phyloP scores from a whole-genome alignment of 305 asterid genomes.

The Andrographis paniculata region DNA sequence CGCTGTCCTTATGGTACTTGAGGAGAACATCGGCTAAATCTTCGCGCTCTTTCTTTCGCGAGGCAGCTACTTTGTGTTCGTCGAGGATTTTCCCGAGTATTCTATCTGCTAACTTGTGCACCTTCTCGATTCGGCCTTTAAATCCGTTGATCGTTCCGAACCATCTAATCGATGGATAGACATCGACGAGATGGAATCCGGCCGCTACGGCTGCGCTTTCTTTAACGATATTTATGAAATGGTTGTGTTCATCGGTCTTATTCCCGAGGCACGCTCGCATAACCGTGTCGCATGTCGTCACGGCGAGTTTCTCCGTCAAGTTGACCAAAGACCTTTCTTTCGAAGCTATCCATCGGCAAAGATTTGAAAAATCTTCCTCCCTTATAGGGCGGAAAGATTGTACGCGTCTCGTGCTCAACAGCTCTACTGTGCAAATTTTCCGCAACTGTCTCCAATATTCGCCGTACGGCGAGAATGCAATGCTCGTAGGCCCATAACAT shows the following conservation, averaged over 20 bases:
- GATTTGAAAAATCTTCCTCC: background rate
- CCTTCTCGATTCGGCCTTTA: background rate
- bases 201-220: background rate
- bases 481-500: background rate
- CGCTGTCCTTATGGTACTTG: background rate
- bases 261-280: background rate
- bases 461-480: conserved; percentile 1
- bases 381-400: background rate
- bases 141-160: background rate
- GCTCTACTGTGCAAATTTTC: background rate
- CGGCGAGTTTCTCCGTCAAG: background rate
- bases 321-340: background rate
- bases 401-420: background rate
- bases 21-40: background rate
- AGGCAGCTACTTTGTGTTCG: background rate
- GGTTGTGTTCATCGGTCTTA: background rate
- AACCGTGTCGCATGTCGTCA: background rate
- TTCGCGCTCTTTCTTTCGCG: background rate
- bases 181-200: background rate
- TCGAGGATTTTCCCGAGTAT: background rate
- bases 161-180: background rate
- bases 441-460: conserved; percentile 4
- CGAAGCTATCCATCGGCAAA: background rate
- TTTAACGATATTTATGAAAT: background rate
- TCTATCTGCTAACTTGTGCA: background rate